Base-by-base conservation (phyloP, 805 yeast species). In the Tetrapisispora phaffii region DNA sequence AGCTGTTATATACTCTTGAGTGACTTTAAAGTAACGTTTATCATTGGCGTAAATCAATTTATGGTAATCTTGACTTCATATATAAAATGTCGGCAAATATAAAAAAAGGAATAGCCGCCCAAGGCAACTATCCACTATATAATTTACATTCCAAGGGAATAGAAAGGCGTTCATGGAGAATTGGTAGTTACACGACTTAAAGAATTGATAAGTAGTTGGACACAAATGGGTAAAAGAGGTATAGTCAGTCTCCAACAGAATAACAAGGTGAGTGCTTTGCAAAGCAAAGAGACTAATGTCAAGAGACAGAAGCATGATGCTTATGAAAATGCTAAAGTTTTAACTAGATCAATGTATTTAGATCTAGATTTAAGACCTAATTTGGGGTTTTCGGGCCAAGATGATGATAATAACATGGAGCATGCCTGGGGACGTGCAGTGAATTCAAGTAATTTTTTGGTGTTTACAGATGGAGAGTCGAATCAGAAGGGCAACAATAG, bases 221-320 rank as follows among this genome's bases (percentile, higher is more conserved):
- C 6, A 7, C n/a, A 13, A 13, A 32, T 51, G 54, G 45, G 47
- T 19, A 46, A 43, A 34, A 45, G 47, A 39, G 33, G 50, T 23
- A 49, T 49, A 36, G 42, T 39, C 21, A 44, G 43, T n/a, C 34
- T 44, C 17, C 39, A 35, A 16, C 49, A 47, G 12, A 37, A 33
- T n/a, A 49, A 48, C 19, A 22, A 28, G 1, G 34, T 26, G 7
- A 47, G 42, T 24, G 55, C 58, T 10, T 39, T 54, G 41, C 54
- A 50, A 28, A 20, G 48, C 7, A 52, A 47, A 32, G 39, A 53
- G 3, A 51, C 58, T 2, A 54, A 54, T 33, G 48, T 52, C 2
- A 35, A 26, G 20, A 24, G 39, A 39, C 34, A 19, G 20, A 34
- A 41, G n/a, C 22, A 41, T 26, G 8, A 22, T n/a, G 39, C 34